Conservation (phyloP, 108 stramenopile genomes). For the Chaetoceros tenuissimus region DNA sequence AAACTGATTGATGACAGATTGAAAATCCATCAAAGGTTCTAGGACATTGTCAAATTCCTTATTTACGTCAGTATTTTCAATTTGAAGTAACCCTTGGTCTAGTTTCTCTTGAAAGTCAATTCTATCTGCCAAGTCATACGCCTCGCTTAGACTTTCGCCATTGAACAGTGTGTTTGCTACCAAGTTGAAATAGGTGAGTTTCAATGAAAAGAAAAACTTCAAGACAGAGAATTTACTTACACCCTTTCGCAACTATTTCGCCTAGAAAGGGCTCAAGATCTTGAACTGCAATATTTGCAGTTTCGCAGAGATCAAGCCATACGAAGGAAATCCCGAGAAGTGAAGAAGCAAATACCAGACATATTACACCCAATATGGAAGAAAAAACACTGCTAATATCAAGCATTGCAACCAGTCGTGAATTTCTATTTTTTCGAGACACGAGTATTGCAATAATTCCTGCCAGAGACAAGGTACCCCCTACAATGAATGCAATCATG, state of each 20-base stretch:
- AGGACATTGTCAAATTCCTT: conserved; percentile 19
- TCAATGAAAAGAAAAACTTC: too few species aligned
- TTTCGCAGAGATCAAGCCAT: conserved; percentile 28
- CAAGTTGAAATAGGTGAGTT: too few species aligned
- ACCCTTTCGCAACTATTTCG: conserved; percentile 23
- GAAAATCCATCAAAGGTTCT: conserved; percentile 19
- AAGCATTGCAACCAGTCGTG: conserved; percentile 9
- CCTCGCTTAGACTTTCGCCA: conserved; percentile 29
- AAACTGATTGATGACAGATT: conserved; percentile 15
- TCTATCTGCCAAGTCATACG: conserved; percentile 35
- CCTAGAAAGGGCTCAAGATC: conserved; percentile 43
- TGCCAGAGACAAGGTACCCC: conserved; percentile 7
- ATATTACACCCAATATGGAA: conserved; percentile 14
- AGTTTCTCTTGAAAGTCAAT: conserved; percentile 32
- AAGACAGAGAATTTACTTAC: too few species aligned
- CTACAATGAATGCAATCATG: conserved; percentile 20
- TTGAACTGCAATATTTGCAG: conserved; percentile 8
- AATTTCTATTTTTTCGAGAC: conserved; percentile 10
- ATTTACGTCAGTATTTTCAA: conserved; percentile 23
- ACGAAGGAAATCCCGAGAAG: conserved; percentile 13
- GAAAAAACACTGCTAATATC: conserved; percentile 27
- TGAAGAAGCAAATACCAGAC: conserved; percentile 22
- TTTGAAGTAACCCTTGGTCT: conserved; percentile 20
- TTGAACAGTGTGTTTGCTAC: conserved; percentile 29
- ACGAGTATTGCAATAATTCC: conserved; percentile 23